Evolutionary conservation across 768 basidiomycete genomes (phyloP), one percentile per base, ranked within the genome.

Genomic region (Lactarius vividus): DNA sequence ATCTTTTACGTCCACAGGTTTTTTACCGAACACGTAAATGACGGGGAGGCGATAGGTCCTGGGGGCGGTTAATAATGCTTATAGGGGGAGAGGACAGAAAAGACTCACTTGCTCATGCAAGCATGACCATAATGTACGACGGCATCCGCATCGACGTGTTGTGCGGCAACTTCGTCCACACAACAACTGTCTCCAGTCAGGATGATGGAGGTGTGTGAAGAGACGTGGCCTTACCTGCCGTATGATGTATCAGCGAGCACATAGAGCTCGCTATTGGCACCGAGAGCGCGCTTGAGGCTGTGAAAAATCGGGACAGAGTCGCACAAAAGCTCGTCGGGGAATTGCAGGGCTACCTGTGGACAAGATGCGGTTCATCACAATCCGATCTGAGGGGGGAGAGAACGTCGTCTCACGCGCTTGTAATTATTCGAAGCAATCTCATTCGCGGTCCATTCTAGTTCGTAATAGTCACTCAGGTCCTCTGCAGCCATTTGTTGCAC

Each of bases 171-270:
- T 71, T 98, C 93, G 72, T 99, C 97, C 3, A 96, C 94, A 74
- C 97, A 98, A 72, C 97, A 99, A 72, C 96, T 95, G 23, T 29
- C 16, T 23, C 31, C 42, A 23, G 18, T 56, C 35, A 28, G 54
- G 11, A 11, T 33, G 1, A 18, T 54, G 39, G 6, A 53, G 10
- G 57, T n/a, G 35, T 15, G 20, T 39, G 37, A 23, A 49, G 60
- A 62, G 23, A 59, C 40, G 35, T 65, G 59, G 64, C 64, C 85
- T 54, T 79, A 87, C 96, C 92, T 96, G 77, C 96, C 97, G 76
- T 98, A 98, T 4, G 96, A 96, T 26, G 96, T 98, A 76, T 99
- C 96, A 15, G 96, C 96, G n/a, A 98, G 82, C 5, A 97, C 89
- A 74, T 94, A 96, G 28, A 93, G 78, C 71, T 96, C 89, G 59